Evolutionary conservation across 1,284 basidiomycete species (phyloP).

Genomic region (Leccinum fallax): DNA sequence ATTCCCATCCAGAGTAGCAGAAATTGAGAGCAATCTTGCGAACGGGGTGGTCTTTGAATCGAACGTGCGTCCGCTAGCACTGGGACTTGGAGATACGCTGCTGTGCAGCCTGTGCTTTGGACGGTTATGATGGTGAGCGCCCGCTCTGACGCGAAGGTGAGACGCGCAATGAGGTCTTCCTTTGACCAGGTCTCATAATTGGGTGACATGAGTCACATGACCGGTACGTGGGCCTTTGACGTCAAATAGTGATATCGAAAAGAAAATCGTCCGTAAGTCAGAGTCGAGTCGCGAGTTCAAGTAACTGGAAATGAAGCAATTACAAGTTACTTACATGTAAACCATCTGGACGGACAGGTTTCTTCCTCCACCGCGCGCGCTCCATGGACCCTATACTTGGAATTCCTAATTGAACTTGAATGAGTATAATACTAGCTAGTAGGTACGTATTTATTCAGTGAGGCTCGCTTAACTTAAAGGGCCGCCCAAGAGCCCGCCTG

Average conservation of each 20-base stretch:
- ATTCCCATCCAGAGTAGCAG: conserved; percentile 90
- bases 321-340: not conserved
- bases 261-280: conserved; percentile 25
- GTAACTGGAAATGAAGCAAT: not conserved
- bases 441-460: too few relatives aligned
- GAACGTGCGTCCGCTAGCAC: conserved; percentile 42
- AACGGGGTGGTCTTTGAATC: conserved; percentile 63
- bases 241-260: conserved; percentile 34
- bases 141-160: conserved; percentile 35
- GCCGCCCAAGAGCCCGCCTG: too few relatives aligned
- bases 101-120: not conserved
- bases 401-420: too few relatives aligned
- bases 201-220: conserved; percentile 25
- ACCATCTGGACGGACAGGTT: not conserved
- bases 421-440: too few relatives aligned
- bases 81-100: conserved; percentile 3
- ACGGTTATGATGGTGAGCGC: conserved; percentile 7
- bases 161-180: conserved; percentile 66
- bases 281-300: not conserved
- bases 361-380: not conserved
- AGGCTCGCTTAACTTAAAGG: too few relatives aligned
- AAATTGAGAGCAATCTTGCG: conserved; percentile 94
- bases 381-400: too few relatives aligned
- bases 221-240: conserved; percentile 30
- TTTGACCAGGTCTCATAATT: conserved; percentile 59